Evolutionary conservation across 2,329 filamentous ascomycete species (phyloP), one percentile per base, ranked within the genome.

Genomic region (Alternaria rosae): DNA sequence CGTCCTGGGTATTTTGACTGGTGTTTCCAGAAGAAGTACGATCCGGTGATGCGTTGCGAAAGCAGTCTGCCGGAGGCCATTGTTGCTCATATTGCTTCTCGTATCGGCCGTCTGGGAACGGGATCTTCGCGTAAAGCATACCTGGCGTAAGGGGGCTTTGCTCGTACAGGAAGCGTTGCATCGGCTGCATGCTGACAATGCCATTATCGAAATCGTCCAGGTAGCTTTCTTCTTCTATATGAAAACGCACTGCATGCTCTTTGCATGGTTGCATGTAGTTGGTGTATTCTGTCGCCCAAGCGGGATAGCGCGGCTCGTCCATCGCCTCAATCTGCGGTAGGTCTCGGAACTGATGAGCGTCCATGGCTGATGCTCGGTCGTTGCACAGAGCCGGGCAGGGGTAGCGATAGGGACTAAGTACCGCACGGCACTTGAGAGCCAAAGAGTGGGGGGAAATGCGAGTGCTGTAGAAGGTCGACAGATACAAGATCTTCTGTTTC

Each of bases 111-210:
- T 71, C 61, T 9, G 69, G 48, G 20, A 23, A 51, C 5, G 68
- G 68, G 25, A 72, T 63, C 20, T 76, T 75, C 25, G 72, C 71
- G 43, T 76, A 69, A 20, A 78, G 69, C n/a, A 77, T 59, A 9
- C 70, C 70, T 5, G 59, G 51, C 20, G 70, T 54, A 21, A 76
- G 69, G 8, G 76, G 74, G 28, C 69, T 69, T 17, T 64, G 61
- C 38, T 78, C 76, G 41, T 65, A 57, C 59, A 80, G 69, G 57
- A 75, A 80, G 23, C 78, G 77, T 51, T 78, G 73, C 72, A 79
- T 73, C 28, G 67, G 67, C 47, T 67, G 70, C 66, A 73, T 70
- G 55, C 61, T 73, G 41, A 75, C 66, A 53, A 64, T 64, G 11
- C 65, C 67, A 48, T 71, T 64, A 35, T 67, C 68, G 17, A 65